Evolutionary conservation across 192 early-diverging fungal species (phyloP), one percentile per base, ranked within the genome.

Genomic region (Thoreauomyces humboldtii): DNA sequence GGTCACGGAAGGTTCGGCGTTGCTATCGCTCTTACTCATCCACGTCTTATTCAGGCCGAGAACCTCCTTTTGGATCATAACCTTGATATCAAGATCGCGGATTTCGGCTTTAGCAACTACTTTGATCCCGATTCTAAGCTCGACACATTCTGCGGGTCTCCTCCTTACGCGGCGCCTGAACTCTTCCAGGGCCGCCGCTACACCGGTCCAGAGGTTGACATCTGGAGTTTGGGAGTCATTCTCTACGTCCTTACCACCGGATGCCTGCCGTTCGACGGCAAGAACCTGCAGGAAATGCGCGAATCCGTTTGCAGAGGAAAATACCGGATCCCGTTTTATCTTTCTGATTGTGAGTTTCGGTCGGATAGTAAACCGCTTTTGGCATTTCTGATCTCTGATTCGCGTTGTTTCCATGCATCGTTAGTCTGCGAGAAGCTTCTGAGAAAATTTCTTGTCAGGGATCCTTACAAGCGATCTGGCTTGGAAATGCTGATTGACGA

Each of bases 171-270:
- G 3, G 81, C 81, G 0, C 81, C 96, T 7, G 96, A 98, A 72
- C 89, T 98, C 29, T 87, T 96, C 58, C 76, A 80, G 69, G 84
- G 81, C 5, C 71, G 77, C 7, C 24, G 73, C 32, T 98, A 98
- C 73, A 92, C 93, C 5, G 96, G 95, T 6, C 93, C 94, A 21
- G 95, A 97, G 78, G 96, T 97, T 5, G 96, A 98, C 78, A 92
- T 96, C 9, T 98, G 96, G 96, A 92, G 90, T 77, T 89, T 92
- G 71, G 96, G 96, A 24, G 92, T 97, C 9, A 94, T 98, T 69
- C 77, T 98, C 22, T 98, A 95, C 67, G 96, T 96, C 28, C 86
- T 98, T 82, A 86, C 94, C 24, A 93, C 91, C 50, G 96, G 96
- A 7, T 87, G 92, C 42, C 81, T 98, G 31, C 97, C 97, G 0